A percentile compares a stretch with the other conserved stretches of the same genome.
phyloP scores from a whole-genome alignment of 2,329 filamentous ascomycete genomes.

The Coniochaeta sp. region DNA sequence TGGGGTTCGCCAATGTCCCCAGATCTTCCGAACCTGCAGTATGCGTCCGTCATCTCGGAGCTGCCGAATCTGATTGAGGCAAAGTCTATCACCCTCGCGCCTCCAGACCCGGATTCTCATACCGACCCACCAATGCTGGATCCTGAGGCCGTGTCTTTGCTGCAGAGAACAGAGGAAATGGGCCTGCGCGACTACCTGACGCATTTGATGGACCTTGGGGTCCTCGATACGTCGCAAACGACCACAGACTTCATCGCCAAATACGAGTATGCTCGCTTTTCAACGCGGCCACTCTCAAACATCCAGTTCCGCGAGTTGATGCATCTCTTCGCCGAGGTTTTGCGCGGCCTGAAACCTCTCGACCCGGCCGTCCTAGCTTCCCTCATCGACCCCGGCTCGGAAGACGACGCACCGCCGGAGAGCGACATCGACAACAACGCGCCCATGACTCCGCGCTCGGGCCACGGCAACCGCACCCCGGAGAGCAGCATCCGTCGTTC shows the following conservation, averaged over 20 bases:
- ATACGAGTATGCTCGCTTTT: slow-evolving; percentile 86
- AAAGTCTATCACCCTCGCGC: slow-evolving; percentile 81
- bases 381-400: slow-evolving; percentile 9
- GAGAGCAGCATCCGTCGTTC: slow-evolving; percentile 19
- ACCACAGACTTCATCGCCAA: slow-evolving; percentile 60
- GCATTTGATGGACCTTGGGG: slow-evolving; percentile 60
- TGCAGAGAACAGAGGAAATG: slow-evolving; percentile 66
- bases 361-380: slow-evolving; percentile 41
- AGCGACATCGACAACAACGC: slow-evolving; percentile 40
- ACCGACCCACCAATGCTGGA: slow-evolving; percentile 45
- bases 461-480: slow-evolving; percentile 11
- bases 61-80: slow-evolving; percentile 87
- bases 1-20: slow-evolving; percentile 76
- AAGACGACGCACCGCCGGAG: slow-evolving; percentile 20
- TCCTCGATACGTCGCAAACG: slow-evolving; percentile 39
- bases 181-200: slow-evolving; percentile 72
- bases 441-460: slow-evolving; percentile 33
- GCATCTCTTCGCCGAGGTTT: slow-evolving; percentile 73
- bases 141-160: slow-evolving; percentile 58
- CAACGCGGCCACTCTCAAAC: slow-evolving; percentile 60
- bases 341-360: slow-evolving; percentile 66
- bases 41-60: slow-evolving; percentile 72
- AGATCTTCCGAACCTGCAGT: slow-evolving; percentile 76
- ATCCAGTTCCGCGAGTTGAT: slow-evolving; percentile 70
- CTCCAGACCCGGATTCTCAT: slow-evolving; percentile 36